Conservation (phyloP, 805 yeast species). For the Lipomyces anomalus region DNA sequence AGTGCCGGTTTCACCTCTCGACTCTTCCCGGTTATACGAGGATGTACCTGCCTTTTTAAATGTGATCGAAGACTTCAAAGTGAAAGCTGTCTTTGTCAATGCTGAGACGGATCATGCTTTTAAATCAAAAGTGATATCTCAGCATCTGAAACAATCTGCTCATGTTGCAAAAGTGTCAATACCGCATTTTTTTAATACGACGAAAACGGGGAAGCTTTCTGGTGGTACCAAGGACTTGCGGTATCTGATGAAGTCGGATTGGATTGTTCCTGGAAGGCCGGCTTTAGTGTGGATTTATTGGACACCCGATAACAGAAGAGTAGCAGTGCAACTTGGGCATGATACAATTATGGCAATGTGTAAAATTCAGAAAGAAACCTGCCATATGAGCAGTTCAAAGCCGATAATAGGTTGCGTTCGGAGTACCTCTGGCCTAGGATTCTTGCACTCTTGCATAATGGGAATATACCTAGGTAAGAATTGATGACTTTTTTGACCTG, state of each 20-base stretch:
- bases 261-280: slow-evolving; percentile 39
- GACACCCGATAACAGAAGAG: slow-evolving; percentile 64
- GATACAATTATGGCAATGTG: slow-evolving; percentile 67
- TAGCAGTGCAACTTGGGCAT: slow-evolving; percentile 54
- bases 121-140: slow-evolving; percentile 61
- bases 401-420: slow-evolving; percentile 83
- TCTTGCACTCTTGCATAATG: slow-evolving; percentile 72
- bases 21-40: slow-evolving; percentile 59
- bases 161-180: slow-evolving; percentile 31
- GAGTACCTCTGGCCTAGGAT: slow-evolving; percentile 80
- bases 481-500: neutral
- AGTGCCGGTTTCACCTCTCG: slow-evolving; percentile 69
- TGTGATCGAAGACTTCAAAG: slow-evolving; percentile 64
- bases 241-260: slow-evolving; percentile 24
- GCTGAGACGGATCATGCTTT: slow-evolving; percentile 63
- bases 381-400: slow-evolving; percentile 65
- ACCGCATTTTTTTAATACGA: slow-evolving; percentile 61
- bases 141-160: slow-evolving; percentile 47
- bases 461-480: slow-evolving; percentile 60
- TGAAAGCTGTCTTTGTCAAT: slow-evolving; percentile 69
- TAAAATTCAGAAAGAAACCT: slow-evolving; percentile 85
- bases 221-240: slow-evolving; percentile 28
- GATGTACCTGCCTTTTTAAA: slow-evolving; percentile 64
- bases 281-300: slow-evolving; percentile 64
- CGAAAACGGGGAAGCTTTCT: slow-evolving; percentile 44